Evolutionary conservation across 2,329 filamentous ascomycete genomes (phyloP), one percentile per base, ranked within the genome.

Genomic region (Coniosporium tulheliwenetii): DNA sequence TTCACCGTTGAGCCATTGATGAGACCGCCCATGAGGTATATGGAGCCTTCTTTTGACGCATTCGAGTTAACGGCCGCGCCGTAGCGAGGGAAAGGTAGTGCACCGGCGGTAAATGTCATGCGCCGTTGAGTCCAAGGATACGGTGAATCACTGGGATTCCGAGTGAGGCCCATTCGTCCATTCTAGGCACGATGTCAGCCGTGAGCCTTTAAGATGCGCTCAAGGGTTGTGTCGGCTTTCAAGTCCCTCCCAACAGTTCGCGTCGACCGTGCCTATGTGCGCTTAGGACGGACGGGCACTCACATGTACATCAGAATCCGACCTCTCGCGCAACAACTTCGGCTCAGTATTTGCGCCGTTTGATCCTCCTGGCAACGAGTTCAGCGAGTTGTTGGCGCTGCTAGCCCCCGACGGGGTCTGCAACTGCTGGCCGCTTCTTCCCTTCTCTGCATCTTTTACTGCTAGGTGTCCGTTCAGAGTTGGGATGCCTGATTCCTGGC

Each of bases 121-220:
- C 84, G 78, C 44, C 85, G 79, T 57, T 93, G 85, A 47, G 89
- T 94, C 91, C 91, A 98, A 0, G 91, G 91, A 56, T 96, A 98
- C 41, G 93, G 75, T 5, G 85, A 85, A 34, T 33, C 32, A 8
- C 10, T 13, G 32, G 80, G 69, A 59, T 87, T 91, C 34, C 77
- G 71, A 46, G 76, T 50, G 34, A 55, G 57, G 43, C 57, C 52
- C 73, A 48, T 61, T 57, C 31, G 57, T 57, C 45, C 43, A 30
- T 52, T 53, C 38, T 48, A 65, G 56, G 52, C 55, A 39, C 50
- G 54, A 43, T 54, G 60, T 41, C 7, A 26, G 19, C 19, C 19
- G 19, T 26, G 7, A 7, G 19, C 19, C 19, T 26, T 26, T 26
- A 26, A 26, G 19, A 26, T 26, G 19, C 19, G 19, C 19, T 26